phyloP scores from a whole-genome alignment of 306 rosid genomes.

The Malus fusca region DNA sequence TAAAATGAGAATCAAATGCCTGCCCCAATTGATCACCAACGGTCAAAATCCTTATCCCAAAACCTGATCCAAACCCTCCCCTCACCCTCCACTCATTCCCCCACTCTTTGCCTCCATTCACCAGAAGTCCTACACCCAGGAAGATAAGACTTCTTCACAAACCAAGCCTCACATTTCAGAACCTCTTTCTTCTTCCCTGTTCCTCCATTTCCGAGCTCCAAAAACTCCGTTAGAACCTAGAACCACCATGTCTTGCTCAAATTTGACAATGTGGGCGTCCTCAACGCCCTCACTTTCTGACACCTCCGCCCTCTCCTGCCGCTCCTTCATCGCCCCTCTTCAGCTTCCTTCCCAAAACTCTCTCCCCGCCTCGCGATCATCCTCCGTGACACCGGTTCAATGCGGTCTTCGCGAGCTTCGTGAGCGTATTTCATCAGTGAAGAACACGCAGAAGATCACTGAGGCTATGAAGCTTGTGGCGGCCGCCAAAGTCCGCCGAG shows the following conservation, averaged over 20 bases:
- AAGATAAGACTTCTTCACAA: conserved; percentile 18
- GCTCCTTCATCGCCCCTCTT: conserved; percentile 51
- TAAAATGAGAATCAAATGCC: not conserved
- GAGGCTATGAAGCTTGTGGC: conserved; percentile 98
- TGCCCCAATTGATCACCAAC: conserved; percentile 18
- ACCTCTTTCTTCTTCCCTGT: not conserved
- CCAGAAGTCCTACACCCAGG: not conserved
- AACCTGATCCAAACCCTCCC: conserved; percentile 37
- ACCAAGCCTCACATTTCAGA: conserved; percentile 6
- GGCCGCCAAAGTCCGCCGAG: conserved; percentile 88
- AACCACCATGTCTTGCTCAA: conserved; percentile 36
- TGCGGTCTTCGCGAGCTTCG: conserved; percentile 75
- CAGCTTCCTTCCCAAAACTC: conserved; percentile 51
- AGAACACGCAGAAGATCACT: conserved; percentile 83
- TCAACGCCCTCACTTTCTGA: conserved; percentile 64
- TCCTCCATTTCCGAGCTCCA: not conserved
- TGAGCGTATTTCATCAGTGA: conserved; percentile 62
- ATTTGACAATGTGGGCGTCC: conserved; percentile 44
- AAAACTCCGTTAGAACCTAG: not conserved
- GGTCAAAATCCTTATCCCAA: conserved; percentile 45
- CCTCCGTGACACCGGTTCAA: conserved; percentile 36
- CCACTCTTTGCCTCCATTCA: conserved; percentile 17
- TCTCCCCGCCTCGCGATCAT: conserved; percentile 17
- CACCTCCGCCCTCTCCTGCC: conserved; percentile 55
- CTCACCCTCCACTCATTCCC: conserved; percentile 45